These are phyloP conservation scores for Trapa incisa DNA, from an alignment of 345 rosid species.

Conservation along the genomic window DNA sequence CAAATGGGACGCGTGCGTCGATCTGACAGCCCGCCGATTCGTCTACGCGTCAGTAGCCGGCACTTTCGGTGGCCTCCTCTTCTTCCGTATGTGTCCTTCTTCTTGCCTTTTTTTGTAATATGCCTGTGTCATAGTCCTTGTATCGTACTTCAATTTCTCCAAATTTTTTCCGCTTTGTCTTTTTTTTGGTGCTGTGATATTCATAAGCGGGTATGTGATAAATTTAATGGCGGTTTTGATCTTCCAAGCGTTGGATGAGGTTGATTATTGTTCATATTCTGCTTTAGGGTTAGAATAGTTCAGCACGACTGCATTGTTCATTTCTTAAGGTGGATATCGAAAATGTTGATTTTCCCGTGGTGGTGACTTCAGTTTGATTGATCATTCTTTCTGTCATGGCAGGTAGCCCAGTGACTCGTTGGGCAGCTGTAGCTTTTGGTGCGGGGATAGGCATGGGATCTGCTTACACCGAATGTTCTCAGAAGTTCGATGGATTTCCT, in stretches of 20 bases:
- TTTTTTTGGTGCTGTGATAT: neutral
- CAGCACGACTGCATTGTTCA: neutral
- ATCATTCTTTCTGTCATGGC: neutral
- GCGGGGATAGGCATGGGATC: slow-evolving; percentile 93
- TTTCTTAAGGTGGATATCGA: neutral
- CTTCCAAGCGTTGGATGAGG: neutral
- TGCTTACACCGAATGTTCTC: slow-evolving; percentile 71
- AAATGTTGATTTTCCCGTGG: neutral
- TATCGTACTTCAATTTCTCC: neutral
- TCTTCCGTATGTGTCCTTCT: slow-evolving; percentile 49
- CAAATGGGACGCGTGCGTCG: slow-evolving; percentile 87
- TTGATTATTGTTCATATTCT: neutral
- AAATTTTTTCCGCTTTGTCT: neutral
- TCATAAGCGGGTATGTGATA: neutral
- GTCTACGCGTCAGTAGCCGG: slow-evolving; percentile 77
- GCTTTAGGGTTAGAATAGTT: neutral
- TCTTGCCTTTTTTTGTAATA: neutral
- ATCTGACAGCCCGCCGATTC: slow-evolving; percentile 70
- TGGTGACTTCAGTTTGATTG: neutral
- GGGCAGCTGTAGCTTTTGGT: slow-evolving; percentile 90
- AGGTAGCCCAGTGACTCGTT: slow-evolving; percentile 82
- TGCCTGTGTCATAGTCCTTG: neutral
- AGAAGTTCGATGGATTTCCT: slow-evolving; percentile 40
- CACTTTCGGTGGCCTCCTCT: slow-evolving; percentile 65
- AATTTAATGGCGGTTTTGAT: neutral